Base-by-base conservation (phyloP, 495 filamentous ascomycete genomes). In the Penicillium parvum region DNA sequence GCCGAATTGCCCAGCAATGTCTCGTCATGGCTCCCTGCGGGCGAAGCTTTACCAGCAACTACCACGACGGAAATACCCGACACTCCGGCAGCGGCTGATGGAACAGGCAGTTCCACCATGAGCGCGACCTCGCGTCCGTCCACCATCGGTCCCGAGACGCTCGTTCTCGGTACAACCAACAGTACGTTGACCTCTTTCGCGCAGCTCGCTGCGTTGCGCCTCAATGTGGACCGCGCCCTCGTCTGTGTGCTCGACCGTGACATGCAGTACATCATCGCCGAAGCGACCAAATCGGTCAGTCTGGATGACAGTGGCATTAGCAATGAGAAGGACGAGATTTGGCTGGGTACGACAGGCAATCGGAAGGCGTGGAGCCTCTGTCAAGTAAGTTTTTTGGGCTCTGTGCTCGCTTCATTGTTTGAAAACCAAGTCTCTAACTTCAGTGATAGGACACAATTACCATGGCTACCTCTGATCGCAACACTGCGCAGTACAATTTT, bases 181-280 rank as follows among this genome's bases (percentile, higher is more conserved):
- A 73, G 75, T 8, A 75, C 74, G 20, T 64, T 86, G 18, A 70
- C 63, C 0, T 66, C 73, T 5, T 63, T 64, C 45, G 60, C 68
- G 6, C 71, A 75, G 27, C 47, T 73, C 8, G 67, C 67, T n/a
- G 72, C 72, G 2, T 47, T 73, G 19, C 57, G 71, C 12, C 43
- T 71, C 10, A 55, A 71, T 26, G 67, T 61, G 5, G 63, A 72
- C 36, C 62, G 73, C 17, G 69, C 56, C 5, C 26, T 61, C 4
- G 53, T 65, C 7, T 41, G 73, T 7, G 66, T 85, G n/a, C 71
- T 82, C 38, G 80, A 78, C 47, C 63, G 68, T 30, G 69, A 75
- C 9, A 47, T 59, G 20, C 74, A 79, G 50, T 75, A 71, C 36
- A 67, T 76, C 21, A 55, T 79, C 29, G 74, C 76, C 12, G 76